Base-by-base conservation (phyloP, 306 rosid species). In the Nissolia schottii region DNA sequence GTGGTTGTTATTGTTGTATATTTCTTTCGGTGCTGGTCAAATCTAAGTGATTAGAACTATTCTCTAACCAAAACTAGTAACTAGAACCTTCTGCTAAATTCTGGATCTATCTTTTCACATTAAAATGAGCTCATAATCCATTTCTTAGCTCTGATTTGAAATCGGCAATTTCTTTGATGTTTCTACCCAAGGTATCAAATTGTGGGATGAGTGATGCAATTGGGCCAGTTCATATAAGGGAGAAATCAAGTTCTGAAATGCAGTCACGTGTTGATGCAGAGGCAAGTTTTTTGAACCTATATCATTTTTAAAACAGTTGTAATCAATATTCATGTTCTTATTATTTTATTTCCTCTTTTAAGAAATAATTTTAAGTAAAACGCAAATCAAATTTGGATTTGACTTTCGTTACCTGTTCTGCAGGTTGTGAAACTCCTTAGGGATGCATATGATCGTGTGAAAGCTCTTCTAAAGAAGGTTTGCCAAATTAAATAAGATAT, bases 371-470 rank as follows among this genome's bases (percentile, higher is more conserved):
- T 67, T 22, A 3, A 16, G 8, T n/a, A 18, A 74, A 71, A 37
- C 37, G 14, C 2, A 48, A 24, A n/a, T 22, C 18, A 31, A 49
- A 12, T 66, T 68, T 40, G 32, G 9, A 64, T 78, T 64, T 80
- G 28, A 80, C 66, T 56, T 70, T 35, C 11, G 56, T 28, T 8
- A 15, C 54, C 29, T 71, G 60, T 41, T 74, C 61, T 73, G 49
- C 88, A 92, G 97, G 97, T 92, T 64, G 87, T 84, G 67, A 92
- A 87, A 66, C 87, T 92, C 77, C 83, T 92, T 63, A 85, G 93
- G 74, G 97, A 89, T 79, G 97, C 97, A 56, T 92, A 92, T 75
- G 93, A 84, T 63, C 96, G 96, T 23, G 97, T 89, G 34, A 92
- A 84, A 74, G 78, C 87, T 77, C 92, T 92, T 35, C 61, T 92